These are phyloP conservation scores for Albugo candida DNA, from an alignment of 352 stramenopile genomes.

Conservation along the genomic window DNA sequence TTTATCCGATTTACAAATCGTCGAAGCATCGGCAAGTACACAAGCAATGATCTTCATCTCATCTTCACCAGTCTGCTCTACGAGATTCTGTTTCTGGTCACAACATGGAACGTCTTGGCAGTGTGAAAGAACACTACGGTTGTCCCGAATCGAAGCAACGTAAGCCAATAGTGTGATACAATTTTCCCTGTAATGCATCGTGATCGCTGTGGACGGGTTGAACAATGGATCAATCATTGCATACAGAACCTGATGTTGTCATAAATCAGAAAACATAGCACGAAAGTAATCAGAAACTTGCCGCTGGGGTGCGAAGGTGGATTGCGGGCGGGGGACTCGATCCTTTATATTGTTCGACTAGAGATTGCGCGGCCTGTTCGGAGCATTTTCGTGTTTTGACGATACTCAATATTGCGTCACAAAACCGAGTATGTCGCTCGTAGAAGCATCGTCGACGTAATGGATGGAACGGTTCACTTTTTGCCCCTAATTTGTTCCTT, in stretches of 20 bases:
- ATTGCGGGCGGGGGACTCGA: slow-evolving; percentile 29
- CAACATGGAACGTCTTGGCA: slow-evolving; percentile 1
- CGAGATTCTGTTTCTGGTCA: no score
- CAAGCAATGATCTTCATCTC: slow-evolving; percentile 44
- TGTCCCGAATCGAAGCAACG: slow-evolving; percentile 49
- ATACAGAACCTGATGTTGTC: slow-evolving; percentile 36
- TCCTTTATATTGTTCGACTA: slow-evolving; percentile 48
- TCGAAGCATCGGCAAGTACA: slow-evolving; percentile 45
- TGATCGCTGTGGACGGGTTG: slow-evolving; percentile 45
- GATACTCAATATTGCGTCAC: slow-evolving; percentile 53
- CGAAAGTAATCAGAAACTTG: slow-evolving; percentile 10
- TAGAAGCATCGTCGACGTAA: slow-evolving; percentile 43
- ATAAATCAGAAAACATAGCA: not conserved
- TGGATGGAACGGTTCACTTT: slow-evolving; percentile 53
- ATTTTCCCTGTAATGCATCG: slow-evolving; percentile 30
- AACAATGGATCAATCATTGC: slow-evolving; percentile 62
- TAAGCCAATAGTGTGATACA: slow-evolving; percentile 60
- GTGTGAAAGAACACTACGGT: slow-evolving; percentile 49
- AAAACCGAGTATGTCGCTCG: slow-evolving; percentile 30
- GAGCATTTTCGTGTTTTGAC: slow-evolving; percentile 58
- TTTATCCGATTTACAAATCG: slow-evolving; percentile 66
- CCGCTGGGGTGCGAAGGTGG: slow-evolving; percentile 50
- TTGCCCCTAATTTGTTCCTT: slow-evolving; percentile 35
- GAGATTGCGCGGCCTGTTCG: slow-evolving; percentile 24
- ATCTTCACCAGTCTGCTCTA: slow-evolving; percentile 17